phyloP scores from a whole-genome alignment of 129 eudicot species.

The Scalesia atractyloides region DNA sequence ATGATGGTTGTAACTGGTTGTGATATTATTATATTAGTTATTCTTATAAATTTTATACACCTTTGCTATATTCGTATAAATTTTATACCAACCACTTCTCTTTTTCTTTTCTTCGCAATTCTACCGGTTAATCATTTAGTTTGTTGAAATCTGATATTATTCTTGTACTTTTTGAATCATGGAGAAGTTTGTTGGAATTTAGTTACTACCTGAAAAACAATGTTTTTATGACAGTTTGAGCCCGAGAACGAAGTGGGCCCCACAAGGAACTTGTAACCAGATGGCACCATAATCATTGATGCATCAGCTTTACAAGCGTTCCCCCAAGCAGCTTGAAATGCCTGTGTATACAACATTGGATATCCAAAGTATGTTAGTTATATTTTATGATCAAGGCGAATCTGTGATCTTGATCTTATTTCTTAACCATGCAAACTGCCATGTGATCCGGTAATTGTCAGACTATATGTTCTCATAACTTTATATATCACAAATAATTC shows the following conservation, averaged over 20 bases:
- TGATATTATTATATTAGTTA: background rate
- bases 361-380: constrained; percentile 18
- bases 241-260: constrained; percentile 85
- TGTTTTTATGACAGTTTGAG: constrained; percentile 56
- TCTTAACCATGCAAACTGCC: constrained; percentile 21
- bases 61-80: background rate
- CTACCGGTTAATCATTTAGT: background rate
- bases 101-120: background rate
- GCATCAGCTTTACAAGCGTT: constrained; percentile 63
- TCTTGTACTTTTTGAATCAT: background rate
- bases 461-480: background rate
- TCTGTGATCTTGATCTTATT: background rate
- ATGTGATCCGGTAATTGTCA: background rate
- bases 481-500: background rate
- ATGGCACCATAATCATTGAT: constrained; percentile 66
- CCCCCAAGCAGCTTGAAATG: constrained; percentile 84
- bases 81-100: background rate
- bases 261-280: constrained; percentile 62
- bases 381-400: background rate
- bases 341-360: constrained; percentile 46
- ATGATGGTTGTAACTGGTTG: background rate
- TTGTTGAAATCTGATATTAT: background rate
- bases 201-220: constrained; percentile 58
- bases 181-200: background rate
- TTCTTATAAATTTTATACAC: background rate